A percentile compares a stretch with the other conserved stretches of the same genome.
Evolutionary conservation across 306 rosid species (phyloP).

Genomic region (Sesbania bispinosa): DNA sequence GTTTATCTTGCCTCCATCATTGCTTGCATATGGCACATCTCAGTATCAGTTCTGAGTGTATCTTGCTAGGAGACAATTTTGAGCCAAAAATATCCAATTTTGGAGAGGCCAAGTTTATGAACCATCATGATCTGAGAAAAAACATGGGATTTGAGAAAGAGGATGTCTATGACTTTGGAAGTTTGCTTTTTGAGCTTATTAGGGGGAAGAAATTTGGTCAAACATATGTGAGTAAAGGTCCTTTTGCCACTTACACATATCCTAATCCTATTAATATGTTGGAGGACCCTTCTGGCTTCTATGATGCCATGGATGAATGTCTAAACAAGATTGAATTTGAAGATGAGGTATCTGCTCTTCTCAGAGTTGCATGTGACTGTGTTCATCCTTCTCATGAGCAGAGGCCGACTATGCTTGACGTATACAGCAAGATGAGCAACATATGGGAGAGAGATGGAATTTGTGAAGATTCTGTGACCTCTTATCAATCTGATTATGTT

Average conservation of each 20-base stretch:
- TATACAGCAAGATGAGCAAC: not conserved
- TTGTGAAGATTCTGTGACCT: no score
- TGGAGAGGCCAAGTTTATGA: conserved; percentile 1
- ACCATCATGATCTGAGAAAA: not conserved
- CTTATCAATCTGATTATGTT: no score
- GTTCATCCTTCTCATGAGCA: conserved; percentile 12
- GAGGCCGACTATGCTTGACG: conserved; percentile 26
- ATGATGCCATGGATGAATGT: not conserved
- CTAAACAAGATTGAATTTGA: conserved; percentile 5
- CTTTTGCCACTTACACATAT: not conserved
- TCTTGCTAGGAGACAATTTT: conserved; percentile 28
- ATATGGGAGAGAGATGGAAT: not conserved
- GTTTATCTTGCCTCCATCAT: conserved; percentile 36
- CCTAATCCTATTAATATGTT: not conserved
- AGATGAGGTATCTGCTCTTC: conserved; percentile 10
- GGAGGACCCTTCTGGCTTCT: not conserved
- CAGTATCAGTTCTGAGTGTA: not conserved
- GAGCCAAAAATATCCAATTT: conserved; percentile 36
- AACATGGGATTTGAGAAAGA: not conserved
- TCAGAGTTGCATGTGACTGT: conserved; percentile 29
- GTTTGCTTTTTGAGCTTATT: conserved; percentile 28
- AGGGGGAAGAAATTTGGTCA: not conserved
- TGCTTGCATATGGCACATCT: conserved; percentile 6
- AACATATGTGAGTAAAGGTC: not conserved
- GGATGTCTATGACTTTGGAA: conserved; percentile 35